phyloP scores from a whole-genome alignment of 306 rosid species.

The Inga laurina region DNA sequence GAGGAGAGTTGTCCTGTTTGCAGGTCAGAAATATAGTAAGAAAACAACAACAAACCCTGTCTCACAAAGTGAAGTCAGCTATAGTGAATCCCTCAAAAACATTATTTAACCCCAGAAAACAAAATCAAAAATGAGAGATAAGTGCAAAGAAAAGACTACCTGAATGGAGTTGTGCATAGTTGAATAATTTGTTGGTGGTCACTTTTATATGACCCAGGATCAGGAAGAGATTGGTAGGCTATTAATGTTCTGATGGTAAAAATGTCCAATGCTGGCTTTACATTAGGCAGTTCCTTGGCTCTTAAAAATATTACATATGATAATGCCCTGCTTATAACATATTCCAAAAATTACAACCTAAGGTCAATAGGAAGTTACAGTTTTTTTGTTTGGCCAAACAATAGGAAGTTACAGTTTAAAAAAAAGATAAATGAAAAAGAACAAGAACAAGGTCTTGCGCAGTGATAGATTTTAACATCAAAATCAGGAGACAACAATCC shows the following conservation, averaged over 20 bases:
- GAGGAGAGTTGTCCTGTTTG: background rate
- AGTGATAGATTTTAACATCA: background rate
- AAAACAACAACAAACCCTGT: background rate
- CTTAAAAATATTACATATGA: conserved; percentile 62
- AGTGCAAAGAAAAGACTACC: conserved; percentile 52
- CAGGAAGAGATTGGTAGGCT: conserved; percentile 91
- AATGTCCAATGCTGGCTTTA: conserved; percentile 67
- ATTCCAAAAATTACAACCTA: conserved; percentile 29
- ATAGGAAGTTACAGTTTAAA: conserved; percentile 17
- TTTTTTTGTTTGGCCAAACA: background rate
- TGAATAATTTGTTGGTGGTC: conserved; percentile 81
- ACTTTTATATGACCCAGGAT: conserved; percentile 73
- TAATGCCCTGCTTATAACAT: conserved; percentile 73
- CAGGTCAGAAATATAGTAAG: background rate
- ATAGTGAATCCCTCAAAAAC: background rate
- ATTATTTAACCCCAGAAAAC: conserved; percentile 8
- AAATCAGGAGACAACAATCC: background rate
- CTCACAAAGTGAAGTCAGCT: background rate
- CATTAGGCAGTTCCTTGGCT: conserved; percentile 61
- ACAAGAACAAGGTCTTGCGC: background rate
- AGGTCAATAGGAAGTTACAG: conserved; percentile 18
- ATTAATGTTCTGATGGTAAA: conserved; percentile 67
- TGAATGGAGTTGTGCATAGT: conserved; percentile 87
- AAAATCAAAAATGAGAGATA: conserved; percentile 23
- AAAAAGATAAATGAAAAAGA: background rate